Percentiles rank a stretch among this genome's conserved stretches.
Conservation (phyloP, 1,139 yeast genomes). For the Candida tetrigidarum region DNA sequence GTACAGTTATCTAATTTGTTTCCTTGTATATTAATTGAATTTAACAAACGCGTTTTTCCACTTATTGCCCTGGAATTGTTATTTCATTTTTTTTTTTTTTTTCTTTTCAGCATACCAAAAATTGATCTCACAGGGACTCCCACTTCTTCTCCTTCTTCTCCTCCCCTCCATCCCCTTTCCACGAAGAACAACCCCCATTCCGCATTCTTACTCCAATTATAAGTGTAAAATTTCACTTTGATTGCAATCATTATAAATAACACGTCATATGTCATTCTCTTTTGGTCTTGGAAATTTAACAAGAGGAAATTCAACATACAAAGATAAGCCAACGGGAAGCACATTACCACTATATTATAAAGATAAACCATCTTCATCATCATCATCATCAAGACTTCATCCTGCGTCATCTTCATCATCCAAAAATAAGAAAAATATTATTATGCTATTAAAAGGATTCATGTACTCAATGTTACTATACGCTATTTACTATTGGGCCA, state of each 20-base stretch:
- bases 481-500: constrained; percentile 29
- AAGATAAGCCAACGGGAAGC: constrained; percentile 18
- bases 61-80: not conserved
- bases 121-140: too few species aligned
- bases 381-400: constrained; percentile 6
- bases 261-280: constrained; percentile 16
- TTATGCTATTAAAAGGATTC: constrained; percentile 50
- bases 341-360: constrained; percentile 35
- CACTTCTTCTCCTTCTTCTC: not conserved
- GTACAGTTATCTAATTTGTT: too few species aligned
- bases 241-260: constrained; percentile 3
- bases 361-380: constrained; percentile 28
- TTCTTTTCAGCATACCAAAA: not conserved
- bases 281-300: constrained; percentile 16
- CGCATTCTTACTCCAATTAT: not conserved
- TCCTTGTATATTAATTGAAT: too few species aligned
- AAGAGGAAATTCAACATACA: constrained; percentile 17
- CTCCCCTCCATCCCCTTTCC: too few species aligned
- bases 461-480: constrained; percentile 44
- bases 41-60: too few species aligned
- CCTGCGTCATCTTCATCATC: constrained; percentile 11
- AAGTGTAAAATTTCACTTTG: constrained; percentile 1
- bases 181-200: too few species aligned
- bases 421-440: constrained; percentile 18
- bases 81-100: not conserved